Base-by-base conservation (phyloP, 108 stramenopile species). In the Cyclostephanos invisitatus region DNA sequence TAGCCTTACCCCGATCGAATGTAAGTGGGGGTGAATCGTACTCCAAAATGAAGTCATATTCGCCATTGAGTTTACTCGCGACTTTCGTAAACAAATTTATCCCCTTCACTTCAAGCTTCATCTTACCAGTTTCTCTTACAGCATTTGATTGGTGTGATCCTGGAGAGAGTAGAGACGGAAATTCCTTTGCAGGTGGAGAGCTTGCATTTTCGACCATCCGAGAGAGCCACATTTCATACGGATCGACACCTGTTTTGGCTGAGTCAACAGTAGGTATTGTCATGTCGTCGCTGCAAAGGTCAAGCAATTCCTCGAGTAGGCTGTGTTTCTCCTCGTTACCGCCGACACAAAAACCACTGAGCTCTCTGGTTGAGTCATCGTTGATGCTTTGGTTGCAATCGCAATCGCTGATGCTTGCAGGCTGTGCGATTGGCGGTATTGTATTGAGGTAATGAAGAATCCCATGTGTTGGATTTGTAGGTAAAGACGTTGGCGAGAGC, bases 231-330 rank as follows among this genome's bases (percentile, higher is more conserved):
- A 48, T 18, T 2, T 78, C 77, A 59, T 64, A 69, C 1, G 71
- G 77, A 72, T 78, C 77, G 14, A 67, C 11, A 36, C 42, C 57
- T 17, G 67, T 50, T 11, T 51, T n/a, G 14, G 63, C 47, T 0
- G 74, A 59, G 24, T 68, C 72, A 18, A 73, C 46, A 3, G 72
- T 72, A 17, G 78, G 78, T 17, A 79, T 62, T 15, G 79, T 80
- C 79, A 80, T 63, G 40, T 80, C 79, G 61, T 80, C 79, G 10
- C 51, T 42, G 44, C 79, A 80, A 37, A 80, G 68, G 54, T 80
- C 72, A 20, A 80, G 56, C 64, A 80, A 48, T 50, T 80, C 79
- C n/a, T 70, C 76, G 10, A 77, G 54, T 25, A 77, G 57, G 36
- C 48, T 49, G 3, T 70, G 61, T 36, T 62, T 28, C 5, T 68